These are phyloP conservation scores for Trametes pubescens DNA, from an alignment of 1,284 basidiomycete species.

Conservation along the genomic window DNA sequence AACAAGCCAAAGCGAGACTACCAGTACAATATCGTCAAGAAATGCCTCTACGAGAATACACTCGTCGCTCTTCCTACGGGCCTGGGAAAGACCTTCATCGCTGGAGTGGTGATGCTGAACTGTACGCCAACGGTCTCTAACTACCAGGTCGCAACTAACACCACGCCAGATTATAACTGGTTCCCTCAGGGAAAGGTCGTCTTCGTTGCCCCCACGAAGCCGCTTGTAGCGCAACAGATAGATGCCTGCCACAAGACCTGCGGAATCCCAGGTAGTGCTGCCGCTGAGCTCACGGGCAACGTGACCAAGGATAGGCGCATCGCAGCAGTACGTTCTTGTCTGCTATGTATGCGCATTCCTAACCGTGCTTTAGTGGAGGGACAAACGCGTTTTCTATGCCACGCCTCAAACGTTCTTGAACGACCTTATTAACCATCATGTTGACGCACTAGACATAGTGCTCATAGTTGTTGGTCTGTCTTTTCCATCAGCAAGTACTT, in stretches of 20 bases:
- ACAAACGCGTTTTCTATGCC: slow-evolving; percentile 96
- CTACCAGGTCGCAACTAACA: background rate
- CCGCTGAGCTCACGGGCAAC: slow-evolving; percentile 89
- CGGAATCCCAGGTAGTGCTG: slow-evolving; percentile 90
- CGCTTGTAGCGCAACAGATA: slow-evolving; percentile 95
- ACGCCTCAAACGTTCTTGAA: slow-evolving; percentile 97
- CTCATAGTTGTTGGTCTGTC: slow-evolving; percentile 81
- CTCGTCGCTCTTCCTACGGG: slow-evolving; percentile 97
- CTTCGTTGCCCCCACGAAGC: slow-evolving; percentile 96
- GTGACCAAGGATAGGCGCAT: slow-evolving; percentile 59
- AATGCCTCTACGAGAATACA: slow-evolving; percentile 92
- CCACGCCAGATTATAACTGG: slow-evolving; percentile 83
- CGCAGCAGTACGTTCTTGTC: slow-evolving; percentile 62
- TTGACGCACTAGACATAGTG: slow-evolving; percentile 83
- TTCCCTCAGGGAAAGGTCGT: slow-evolving; percentile 94
- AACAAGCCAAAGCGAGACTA: slow-evolving; percentile 93
- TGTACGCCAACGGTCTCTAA: slow-evolving; percentile 56
- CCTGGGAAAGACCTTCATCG: slow-evolving; percentile 98
- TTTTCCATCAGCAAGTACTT: background rate
- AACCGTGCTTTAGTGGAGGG: slow-evolving; percentile 65
- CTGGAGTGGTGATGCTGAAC: slow-evolving; percentile 95
- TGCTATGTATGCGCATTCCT: background rate
- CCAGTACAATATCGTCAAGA: slow-evolving; percentile 93
- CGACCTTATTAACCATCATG: slow-evolving; percentile 78
- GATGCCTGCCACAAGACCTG: slow-evolving; percentile 94